Base-by-base conservation (phyloP, 2,329 filamentous ascomycete species). In the Cucurbitaria berberidis region DNA sequence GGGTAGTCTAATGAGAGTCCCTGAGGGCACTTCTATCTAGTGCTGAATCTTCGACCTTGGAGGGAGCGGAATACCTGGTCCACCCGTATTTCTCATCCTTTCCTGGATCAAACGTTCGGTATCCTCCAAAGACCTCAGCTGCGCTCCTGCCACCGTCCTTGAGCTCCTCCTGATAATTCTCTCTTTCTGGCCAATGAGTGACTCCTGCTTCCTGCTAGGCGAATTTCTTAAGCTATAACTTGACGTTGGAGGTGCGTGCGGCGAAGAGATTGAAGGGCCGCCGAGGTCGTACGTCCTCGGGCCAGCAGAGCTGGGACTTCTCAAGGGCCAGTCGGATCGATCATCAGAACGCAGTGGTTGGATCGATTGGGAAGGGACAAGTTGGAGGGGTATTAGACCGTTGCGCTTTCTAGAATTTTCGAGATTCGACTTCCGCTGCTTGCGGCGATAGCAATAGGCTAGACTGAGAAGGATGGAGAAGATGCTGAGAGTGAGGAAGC, bases 401-500 rank as follows among this genome's bases (percentile, higher is more conserved):
- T 38, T 24, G n/a, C 27, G 16, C 24, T 13, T 11, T 21, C 22
- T 22, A 13, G 40, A 21, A 11, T 13, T 41, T 19, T 45, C 51
- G 5, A 36, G 40, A 13, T 30, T 24, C 8, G 7, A 15, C 9
- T 39, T 49, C 6, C 36, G 19, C 2, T 16, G 24, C 7, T n/a
- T 32, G 36, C 36, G 46, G 35, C 43, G 48, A 16, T 16, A 27
- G 38, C 15, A 22, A 21, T 24, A 24, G 13, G 21, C 10, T 4
- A 39, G 5, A 11, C 10, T 21, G n/a, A 22, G 15, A 5, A 54
- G 16, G 13, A 54, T 32, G 44, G 80, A 80, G 13, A 82, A 77
- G 56, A 96, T 89, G 47, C 80, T 87, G 54, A 93, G 78, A 38
- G 88, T 82, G 24, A 96, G 81, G 57, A 93, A 78, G 60, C 91